phyloP scores from a whole-genome alignment of 2,329 filamentous ascomycete species.

The Beauveria australis region DNA sequence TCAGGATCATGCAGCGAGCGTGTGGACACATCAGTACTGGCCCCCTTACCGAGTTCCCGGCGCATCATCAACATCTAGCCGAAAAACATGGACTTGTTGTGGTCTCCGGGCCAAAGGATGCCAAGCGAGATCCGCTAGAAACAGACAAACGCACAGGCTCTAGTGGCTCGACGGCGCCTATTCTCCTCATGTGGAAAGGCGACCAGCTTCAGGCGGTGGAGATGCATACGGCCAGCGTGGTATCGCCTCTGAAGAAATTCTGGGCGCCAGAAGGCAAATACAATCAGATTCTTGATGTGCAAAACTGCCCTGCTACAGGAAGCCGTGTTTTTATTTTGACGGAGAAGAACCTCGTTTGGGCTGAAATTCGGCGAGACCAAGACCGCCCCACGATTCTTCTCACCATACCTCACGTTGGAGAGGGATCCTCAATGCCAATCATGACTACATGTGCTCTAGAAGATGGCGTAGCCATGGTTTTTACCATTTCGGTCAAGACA shows the following conservation, averaged over 20 bases:
- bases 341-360: slow-evolving; percentile 3
- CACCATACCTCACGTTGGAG: slow-evolving; percentile 4
- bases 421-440: slow-evolving; percentile 4
- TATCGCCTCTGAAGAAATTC: slow-evolving; percentile 10
- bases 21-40: slow-evolving; percentile 38
- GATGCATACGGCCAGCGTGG: slow-evolving; percentile 23
- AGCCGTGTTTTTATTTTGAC: slow-evolving; percentile 10
- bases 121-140: not conserved
- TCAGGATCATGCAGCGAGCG: slow-evolving; percentile 25
- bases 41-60: slow-evolving; percentile 25
- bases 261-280: not conserved
- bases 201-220: slow-evolving; percentile 28
- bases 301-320: not conserved
- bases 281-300: not conserved
- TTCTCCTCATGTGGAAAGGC: slow-evolving; percentile 30
- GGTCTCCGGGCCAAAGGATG: slow-evolving; percentile 17
- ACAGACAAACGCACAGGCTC: slow-evolving; percentile 9
- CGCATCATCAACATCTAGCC: slow-evolving; percentile 19
- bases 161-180: not conserved
- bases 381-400: not conserved
- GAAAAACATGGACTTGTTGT: slow-evolving; percentile 37
- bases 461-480: slow-evolving; percentile 21
- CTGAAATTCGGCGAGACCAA: not conserved
- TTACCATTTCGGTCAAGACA: slow-evolving; percentile 24
- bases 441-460: slow-evolving; percentile 21